Evolutionary conservation across 495 filamentous ascomycete genomes (phyloP).

Genomic region (Aspergillus steynii): DNA sequence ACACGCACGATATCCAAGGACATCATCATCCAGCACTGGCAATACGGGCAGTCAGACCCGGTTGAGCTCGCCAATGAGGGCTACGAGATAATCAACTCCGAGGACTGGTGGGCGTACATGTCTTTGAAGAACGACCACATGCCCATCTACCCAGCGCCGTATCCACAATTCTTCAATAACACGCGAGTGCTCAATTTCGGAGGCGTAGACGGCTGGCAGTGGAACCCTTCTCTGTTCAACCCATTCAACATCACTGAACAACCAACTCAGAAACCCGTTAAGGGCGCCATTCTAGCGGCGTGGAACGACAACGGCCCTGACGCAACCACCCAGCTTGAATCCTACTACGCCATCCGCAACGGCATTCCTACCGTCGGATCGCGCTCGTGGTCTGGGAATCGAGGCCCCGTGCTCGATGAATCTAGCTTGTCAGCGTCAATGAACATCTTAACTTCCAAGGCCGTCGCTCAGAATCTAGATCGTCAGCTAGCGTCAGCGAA

Average conservation of each 20-base stretch:
- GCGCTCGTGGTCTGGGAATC: conserved; percentile 44
- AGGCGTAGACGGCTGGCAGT: conserved; percentile 44
- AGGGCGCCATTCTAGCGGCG: conserved; percentile 53
- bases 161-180: conserved; percentile 55
- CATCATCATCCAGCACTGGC: conserved; percentile 57
- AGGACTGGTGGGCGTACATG: conserved; percentile 60
- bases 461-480: conserved; percentile 56
- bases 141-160: conserved; percentile 53
- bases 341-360: conserved; percentile 53
- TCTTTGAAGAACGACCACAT: conserved; percentile 56
- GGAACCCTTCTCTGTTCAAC: conserved; percentile 51
- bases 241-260: conserved; percentile 42
- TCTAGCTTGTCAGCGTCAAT: conserved; percentile 30
- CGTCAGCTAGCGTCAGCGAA: conserved; percentile 23
- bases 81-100: conserved; percentile 52
- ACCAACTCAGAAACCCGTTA: conserved; percentile 31
- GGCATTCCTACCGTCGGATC: conserved; percentile 51
- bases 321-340: conserved; percentile 55
- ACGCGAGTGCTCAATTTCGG: conserved; percentile 49
- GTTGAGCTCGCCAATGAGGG: conserved; percentile 38
- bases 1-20: conserved; percentile 37
- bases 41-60: conserved; percentile 57
- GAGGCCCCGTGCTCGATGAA: conserved; percentile 34
- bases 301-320: conserved; percentile 61
- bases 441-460: conserved; percentile 34